A percentile compares a stretch with the other conserved stretches of the same genome.
Conservation (phyloP, 1,284 basidiomycete genomes). For the Tylopilus sp. region DNA sequence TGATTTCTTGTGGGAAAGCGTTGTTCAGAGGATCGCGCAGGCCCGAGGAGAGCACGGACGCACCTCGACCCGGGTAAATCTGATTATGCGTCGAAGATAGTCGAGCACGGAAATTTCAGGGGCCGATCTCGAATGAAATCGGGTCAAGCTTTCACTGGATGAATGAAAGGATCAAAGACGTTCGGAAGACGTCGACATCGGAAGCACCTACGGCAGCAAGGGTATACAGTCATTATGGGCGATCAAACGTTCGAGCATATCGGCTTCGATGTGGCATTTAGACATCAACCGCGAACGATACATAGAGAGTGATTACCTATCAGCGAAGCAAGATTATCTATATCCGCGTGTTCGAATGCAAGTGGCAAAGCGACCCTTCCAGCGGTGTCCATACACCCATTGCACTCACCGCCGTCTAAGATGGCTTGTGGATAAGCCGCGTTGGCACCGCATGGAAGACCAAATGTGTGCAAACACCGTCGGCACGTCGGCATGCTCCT, state of each 20-base stretch:
- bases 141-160: conserved; percentile 76
- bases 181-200: conserved; percentile 9
- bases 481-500: conserved; percentile 36
- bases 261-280: conserved; percentile 51
- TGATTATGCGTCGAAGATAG: conserved; percentile 88
- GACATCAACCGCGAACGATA: conserved; percentile 19
- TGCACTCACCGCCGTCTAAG: conserved; percentile 43
- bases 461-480: conserved; percentile 26
- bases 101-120: conserved; percentile 84
- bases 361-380: conserved; percentile 72
- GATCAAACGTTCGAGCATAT: conserved; percentile 92
- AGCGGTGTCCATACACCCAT: conserved; percentile 75
- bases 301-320: conserved; percentile 58
- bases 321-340: conserved; percentile 80
- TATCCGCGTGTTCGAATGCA: conserved; percentile 73
- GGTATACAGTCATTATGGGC: conserved; percentile 92
- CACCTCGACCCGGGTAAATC: conserved; percentile 92
- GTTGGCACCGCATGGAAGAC: background rate
- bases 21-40: background rate
- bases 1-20: conserved; percentile 57
- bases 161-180: conserved; percentile 27
- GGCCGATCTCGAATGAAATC: conserved; percentile 89
- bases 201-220: conserved; percentile 65
- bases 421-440: conserved; percentile 21
- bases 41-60: conserved; percentile 16